phyloP scores from a whole-genome alignment of 2,329 filamentous ascomycete genomes.

The Incumbomyces lentus region DNA sequence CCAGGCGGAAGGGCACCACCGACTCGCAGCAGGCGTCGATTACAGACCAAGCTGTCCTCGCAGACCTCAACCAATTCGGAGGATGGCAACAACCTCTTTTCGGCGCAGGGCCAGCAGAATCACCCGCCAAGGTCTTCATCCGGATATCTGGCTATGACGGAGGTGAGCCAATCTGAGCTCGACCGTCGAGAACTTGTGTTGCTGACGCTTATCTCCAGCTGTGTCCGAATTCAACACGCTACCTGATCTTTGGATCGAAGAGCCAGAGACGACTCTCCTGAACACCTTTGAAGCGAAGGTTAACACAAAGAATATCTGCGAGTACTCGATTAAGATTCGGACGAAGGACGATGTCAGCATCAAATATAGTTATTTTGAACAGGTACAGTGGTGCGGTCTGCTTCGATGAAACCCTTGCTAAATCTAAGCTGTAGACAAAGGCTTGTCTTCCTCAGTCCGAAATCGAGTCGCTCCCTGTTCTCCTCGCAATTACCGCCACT shows the following conservation, averaged over 20 bases:
- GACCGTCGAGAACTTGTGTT: background rate
- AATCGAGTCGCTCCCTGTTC: slow-evolving; percentile 24
- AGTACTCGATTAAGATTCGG: slow-evolving; percentile 17
- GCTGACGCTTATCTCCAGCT: background rate
- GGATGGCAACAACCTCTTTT: slow-evolving; percentile 45
- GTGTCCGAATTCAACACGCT: slow-evolving; percentile 10
- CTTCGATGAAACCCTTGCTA: background rate
- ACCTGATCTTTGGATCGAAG: slow-evolving; percentile 21
- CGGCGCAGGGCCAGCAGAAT: slow-evolving; percentile 21
- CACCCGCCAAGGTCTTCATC: slow-evolving; percentile 26
- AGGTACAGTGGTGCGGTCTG: slow-evolving; percentile 8
- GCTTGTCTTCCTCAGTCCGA: slow-evolving; percentile 14
- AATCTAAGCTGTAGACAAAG: slow-evolving; percentile 7
- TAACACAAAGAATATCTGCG: slow-evolving; percentile 14
- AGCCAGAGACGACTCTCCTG: slow-evolving; percentile 15
- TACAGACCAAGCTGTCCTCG: slow-evolving; percentile 41
- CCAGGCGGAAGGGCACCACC: slow-evolving; percentile 40
- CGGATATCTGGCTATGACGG: slow-evolving; percentile 19
- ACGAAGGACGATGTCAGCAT: slow-evolving; percentile 17
- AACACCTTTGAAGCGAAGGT: slow-evolving; percentile 17
- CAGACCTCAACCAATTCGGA: slow-evolving; percentile 51
- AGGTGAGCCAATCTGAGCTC: background rate
- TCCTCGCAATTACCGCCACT: slow-evolving; percentile 32
- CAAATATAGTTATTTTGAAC: slow-evolving; percentile 18
- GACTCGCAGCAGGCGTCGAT: slow-evolving; percentile 33